Evolutionary conservation across 768 basidiomycete species (phyloP).

Genomic region (Tylopilus felleus): DNA sequence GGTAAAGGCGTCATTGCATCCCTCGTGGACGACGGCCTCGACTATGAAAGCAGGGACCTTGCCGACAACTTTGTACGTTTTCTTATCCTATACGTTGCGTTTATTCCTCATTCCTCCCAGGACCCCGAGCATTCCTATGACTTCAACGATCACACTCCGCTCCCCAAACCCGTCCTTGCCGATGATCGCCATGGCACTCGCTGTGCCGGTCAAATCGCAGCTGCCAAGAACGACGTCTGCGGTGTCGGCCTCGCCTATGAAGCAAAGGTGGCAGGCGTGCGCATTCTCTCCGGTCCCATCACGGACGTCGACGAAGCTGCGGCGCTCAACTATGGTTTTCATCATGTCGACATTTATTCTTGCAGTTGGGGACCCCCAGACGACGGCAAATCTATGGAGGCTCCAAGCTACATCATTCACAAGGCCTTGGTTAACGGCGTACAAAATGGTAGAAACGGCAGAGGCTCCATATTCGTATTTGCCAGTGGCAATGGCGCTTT

Average conservation of each 20-base stretch:
- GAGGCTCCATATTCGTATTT: conserved; percentile 94
- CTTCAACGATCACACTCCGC: conserved; percentile 87
- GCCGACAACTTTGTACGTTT: conserved; percentile 85
- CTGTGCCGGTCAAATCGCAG: conserved; percentile 96
- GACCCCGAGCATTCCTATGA: conserved; percentile 88
- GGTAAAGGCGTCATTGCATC: conserved; percentile 85
- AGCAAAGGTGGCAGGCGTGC: conserved; percentile 88
- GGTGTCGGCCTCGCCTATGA: conserved; percentile 93
- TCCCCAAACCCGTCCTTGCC: conserved; percentile 82
- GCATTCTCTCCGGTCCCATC: conserved; percentile 93
- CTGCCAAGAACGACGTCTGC: conserved; percentile 88
- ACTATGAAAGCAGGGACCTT: conserved; percentile 84
- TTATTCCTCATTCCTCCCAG: conserved; percentile 38
- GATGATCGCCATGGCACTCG: conserved; percentile 98
- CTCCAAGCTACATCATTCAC: conserved; percentile 83
- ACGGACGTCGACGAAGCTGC: conserved; percentile 95
- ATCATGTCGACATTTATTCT: conserved; percentile 85
- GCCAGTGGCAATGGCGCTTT: conserved; percentile 95
- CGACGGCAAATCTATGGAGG: conserved; percentile 93
- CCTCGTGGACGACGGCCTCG: conserved; percentile 93
- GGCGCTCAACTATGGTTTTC: conserved; percentile 90
- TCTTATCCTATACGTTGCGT: not conserved
- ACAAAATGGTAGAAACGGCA: conserved; percentile 82
- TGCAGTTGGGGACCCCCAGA: conserved; percentile 99
- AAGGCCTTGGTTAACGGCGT: conserved; percentile 95